A percentile compares a stretch with the other conserved stretches of the same genome.
Evolutionary conservation across 2,329 filamentous ascomycete genomes (phyloP).

Genomic region (Lojkania enalia): DNA sequence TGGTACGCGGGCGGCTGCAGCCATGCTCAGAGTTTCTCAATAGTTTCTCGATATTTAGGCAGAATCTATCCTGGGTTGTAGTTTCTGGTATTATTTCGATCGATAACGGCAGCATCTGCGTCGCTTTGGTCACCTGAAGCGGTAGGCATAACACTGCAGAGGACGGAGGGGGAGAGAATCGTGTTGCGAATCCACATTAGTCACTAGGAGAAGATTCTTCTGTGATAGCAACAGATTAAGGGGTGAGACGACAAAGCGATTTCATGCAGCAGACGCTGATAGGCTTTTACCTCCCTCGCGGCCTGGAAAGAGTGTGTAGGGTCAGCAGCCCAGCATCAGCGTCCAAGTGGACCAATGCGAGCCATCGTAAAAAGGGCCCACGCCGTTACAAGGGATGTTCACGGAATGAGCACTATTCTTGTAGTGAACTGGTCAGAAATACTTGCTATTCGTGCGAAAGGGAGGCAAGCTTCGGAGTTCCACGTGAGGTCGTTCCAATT

Average conservation of each 20-base stretch:
- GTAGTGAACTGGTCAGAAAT: no score
- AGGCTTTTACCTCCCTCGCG: neutral
- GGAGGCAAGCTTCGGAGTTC: no score
- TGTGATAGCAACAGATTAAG: neutral
- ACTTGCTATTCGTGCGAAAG: no score
- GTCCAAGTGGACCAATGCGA: no score
- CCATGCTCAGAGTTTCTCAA: constrained; percentile 18
- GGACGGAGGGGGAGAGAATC: neutral
- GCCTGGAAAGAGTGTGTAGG: neutral
- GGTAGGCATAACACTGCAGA: neutral
- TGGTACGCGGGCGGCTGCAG: constrained; percentile 20
- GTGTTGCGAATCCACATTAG: neutral
- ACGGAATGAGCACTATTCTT: no score
- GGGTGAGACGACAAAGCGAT: neutral
- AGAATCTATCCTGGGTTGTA: constrained; percentile 32
- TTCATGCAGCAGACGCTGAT: neutral
- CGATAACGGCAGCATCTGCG: neutral
- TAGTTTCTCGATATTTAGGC: constrained; percentile 25
- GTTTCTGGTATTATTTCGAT: neutral
- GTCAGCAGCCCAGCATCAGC: neutral
- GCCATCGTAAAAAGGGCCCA: no score
- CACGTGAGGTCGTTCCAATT: no score
- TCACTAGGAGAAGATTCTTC: neutral
- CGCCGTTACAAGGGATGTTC: no score
- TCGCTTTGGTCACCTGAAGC: neutral